Percentiles rank a stretch among this genome's conserved stretches.
These are phyloP conservation scores for Alternaria sp. DNA, from an alignment of 2,329 filamentous ascomycete genomes.

Conservation along the genomic window DNA sequence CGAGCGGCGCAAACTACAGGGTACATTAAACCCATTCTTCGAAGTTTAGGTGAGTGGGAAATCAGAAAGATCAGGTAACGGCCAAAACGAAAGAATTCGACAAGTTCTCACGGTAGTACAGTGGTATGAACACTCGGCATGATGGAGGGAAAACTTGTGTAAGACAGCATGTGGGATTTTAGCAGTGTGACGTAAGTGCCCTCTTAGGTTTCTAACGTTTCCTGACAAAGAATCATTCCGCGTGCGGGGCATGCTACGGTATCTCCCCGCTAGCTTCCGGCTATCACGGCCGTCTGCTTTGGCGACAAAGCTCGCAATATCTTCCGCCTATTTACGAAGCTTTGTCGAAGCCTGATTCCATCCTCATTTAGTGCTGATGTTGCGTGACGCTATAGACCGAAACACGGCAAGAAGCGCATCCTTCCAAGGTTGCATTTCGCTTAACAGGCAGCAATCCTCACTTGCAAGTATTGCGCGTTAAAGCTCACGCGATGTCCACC, in stretches of 20 bases:
- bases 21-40: not conserved
- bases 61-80: not conserved
- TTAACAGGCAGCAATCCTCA: not conserved
- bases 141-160: not conserved
- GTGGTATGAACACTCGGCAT: not conserved
- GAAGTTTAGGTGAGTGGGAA: not conserved
- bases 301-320: not conserved
- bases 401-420: not conserved
- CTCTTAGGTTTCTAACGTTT: not conserved
- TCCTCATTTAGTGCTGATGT: not conserved
- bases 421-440: not conserved
- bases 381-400: not conserved
- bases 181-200: not conserved
- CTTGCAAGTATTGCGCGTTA: not conserved
- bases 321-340: not conserved
- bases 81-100: not conserved
- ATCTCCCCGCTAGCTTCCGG: not conserved
- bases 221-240: not conserved
- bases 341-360: not conserved
- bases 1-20: not conserved
- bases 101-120: not conserved
- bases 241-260: not conserved
- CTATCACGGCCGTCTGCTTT: not conserved
- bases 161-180: not conserved
- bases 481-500: not conserved